These are phyloP conservation scores for Xylariaceae sp. DNA, from an alignment of 2,329 filamentous ascomycete species.

Conservation along the genomic window DNA sequence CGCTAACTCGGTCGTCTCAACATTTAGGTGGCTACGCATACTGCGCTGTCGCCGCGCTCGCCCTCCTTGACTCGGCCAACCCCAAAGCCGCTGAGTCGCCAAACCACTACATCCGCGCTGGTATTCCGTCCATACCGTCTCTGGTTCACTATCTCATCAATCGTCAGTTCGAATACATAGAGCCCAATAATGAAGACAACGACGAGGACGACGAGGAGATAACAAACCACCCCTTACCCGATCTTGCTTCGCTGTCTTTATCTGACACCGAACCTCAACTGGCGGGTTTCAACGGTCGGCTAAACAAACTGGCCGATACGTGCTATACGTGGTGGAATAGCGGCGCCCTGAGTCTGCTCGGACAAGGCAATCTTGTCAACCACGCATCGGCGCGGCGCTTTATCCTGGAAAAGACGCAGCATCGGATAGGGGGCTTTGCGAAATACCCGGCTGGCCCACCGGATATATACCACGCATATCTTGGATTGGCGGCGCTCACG, in stretches of 20 bases:
- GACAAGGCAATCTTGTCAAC: slow-evolving; percentile 53
- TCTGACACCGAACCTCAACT: slow-evolving; percentile 25
- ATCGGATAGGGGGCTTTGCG: slow-evolving; percentile 77
- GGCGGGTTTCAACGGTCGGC: slow-evolving; percentile 78
- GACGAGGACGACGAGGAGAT: slow-evolving; percentile 42
- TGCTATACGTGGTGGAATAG: slow-evolving; percentile 94
- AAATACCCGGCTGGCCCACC: slow-evolving; percentile 64
- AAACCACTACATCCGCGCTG: slow-evolving; percentile 34
- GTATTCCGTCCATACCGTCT: slow-evolving; percentile 36
- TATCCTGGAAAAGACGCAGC: slow-evolving; percentile 79
- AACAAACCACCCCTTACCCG: slow-evolving; percentile 30
- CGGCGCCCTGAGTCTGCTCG: slow-evolving; percentile 60
- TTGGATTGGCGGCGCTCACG: slow-evolving; percentile 76
- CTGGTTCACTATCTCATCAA: slow-evolving; percentile 54
- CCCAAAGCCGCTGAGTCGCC: slow-evolving; percentile 26
- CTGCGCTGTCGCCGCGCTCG: slow-evolving; percentile 74
- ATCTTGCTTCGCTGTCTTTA: slow-evolving; percentile 34
- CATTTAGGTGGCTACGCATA: slow-evolving; percentile 77
- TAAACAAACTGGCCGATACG: slow-evolving; percentile 88
- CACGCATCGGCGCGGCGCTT: slow-evolving; percentile 62
- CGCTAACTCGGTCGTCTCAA: not conserved
- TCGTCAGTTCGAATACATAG: slow-evolving; percentile 56
- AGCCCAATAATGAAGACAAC: slow-evolving; percentile 39
- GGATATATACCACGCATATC: slow-evolving; percentile 82
- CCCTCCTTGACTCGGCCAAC: slow-evolving; percentile 62